Percentiles rank a stretch among this genome's conserved stretches.
phyloP scores from a whole-genome alignment of 768 basidiomycete species.

The Sporobolomyces phaffii region DNA sequence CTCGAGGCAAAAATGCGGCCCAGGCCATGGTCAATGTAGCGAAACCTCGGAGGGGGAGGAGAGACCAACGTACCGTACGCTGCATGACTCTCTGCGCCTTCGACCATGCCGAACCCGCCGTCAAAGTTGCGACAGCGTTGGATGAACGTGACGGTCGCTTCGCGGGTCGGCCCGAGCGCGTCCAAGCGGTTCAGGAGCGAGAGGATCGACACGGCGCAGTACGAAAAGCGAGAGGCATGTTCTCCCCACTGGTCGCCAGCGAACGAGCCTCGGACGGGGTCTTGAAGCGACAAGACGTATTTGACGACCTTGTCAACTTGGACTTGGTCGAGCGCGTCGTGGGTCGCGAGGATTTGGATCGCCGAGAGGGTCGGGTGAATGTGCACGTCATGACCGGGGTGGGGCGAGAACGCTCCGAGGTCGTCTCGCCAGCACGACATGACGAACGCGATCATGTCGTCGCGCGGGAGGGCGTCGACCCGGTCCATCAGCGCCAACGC shows the following conservation, averaged over 20 bases:
- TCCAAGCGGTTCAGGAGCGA: slow-evolving; percentile 72
- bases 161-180: slow-evolving; percentile 54
- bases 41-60: not conserved
- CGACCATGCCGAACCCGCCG: slow-evolving; percentile 77
- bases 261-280: slow-evolving; percentile 74
- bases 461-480: slow-evolving; percentile 68
- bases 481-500: slow-evolving; percentile 75
- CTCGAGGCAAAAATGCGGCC: too few relatives aligned
- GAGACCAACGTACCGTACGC: slow-evolving; percentile 61
- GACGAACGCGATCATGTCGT: slow-evolving; percentile 82
- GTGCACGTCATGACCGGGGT: slow-evolving; percentile 89
- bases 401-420: slow-evolving; percentile 76
- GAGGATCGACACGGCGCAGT: slow-evolving; percentile 75
- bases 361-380: slow-evolving; percentile 79
- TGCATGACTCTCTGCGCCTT: slow-evolving; percentile 88
- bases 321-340: slow-evolving; percentile 68
- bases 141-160: slow-evolving; percentile 67
- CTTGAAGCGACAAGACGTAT: slow-evolving; percentile 79
- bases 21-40: too few relatives aligned
- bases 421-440: slow-evolving; percentile 75
- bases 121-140: slow-evolving; percentile 82
- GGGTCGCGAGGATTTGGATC: slow-evolving; percentile 81
- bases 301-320: slow-evolving; percentile 64
- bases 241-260: slow-evolving; percentile 90
- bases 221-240: slow-evolving; percentile 81